Percentiles rank a stretch among this genome's conserved stretches.
These are phyloP conservation scores for Fusarium sp. DNA, from an alignment of 2,329 filamentous ascomycete species.

Conservation along the genomic window DNA sequence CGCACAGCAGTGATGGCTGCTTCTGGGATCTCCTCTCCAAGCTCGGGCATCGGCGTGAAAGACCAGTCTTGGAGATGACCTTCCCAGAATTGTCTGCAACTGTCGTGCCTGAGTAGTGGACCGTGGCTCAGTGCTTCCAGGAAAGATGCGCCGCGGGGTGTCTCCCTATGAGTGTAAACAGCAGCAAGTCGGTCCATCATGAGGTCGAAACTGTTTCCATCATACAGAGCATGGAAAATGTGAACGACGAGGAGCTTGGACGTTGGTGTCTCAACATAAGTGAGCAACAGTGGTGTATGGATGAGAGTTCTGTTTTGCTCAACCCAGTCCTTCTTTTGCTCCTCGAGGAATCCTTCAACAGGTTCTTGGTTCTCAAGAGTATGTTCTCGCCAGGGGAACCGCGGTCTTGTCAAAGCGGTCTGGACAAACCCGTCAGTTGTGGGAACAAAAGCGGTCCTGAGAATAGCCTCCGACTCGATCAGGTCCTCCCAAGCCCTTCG, in stretches of 20 bases:
- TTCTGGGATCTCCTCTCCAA: constrained; percentile 9
- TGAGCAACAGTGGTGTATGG: constrained; percentile 33
- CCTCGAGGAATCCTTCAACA: constrained; percentile 49
- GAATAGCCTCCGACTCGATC: constrained; percentile 67
- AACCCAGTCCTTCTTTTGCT: constrained; percentile 64
- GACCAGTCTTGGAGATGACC: constrained; percentile 59
- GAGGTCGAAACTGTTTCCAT: constrained; percentile 81
- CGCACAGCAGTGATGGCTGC: constrained; percentile 23
- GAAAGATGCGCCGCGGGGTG: constrained; percentile 65
- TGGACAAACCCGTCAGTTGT: constrained; percentile 84
- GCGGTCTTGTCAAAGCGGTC: constrained; percentile 65
- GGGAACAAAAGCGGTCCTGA: constrained; percentile 79
- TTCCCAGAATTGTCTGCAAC: constrained; percentile 74
- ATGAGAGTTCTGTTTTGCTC: constrained; percentile 55
- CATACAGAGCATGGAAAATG: constrained; percentile 89
- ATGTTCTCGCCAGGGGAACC: constrained; percentile 59
- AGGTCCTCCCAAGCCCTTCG: constrained; percentile 68
- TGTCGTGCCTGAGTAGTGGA: constrained; percentile 65
- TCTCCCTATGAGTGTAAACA: constrained; percentile 33
- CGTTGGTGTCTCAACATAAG: constrained; percentile 60
- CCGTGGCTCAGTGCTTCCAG: constrained; percentile 76
- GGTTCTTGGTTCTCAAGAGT: constrained; percentile 43
- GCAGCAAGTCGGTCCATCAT: constrained; percentile 69
- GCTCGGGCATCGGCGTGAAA: constrained; percentile 19
- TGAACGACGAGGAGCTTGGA: constrained; percentile 66